Base-by-base conservation (phyloP, 805 yeast species). In the Jamesozyma hellenica region DNA sequence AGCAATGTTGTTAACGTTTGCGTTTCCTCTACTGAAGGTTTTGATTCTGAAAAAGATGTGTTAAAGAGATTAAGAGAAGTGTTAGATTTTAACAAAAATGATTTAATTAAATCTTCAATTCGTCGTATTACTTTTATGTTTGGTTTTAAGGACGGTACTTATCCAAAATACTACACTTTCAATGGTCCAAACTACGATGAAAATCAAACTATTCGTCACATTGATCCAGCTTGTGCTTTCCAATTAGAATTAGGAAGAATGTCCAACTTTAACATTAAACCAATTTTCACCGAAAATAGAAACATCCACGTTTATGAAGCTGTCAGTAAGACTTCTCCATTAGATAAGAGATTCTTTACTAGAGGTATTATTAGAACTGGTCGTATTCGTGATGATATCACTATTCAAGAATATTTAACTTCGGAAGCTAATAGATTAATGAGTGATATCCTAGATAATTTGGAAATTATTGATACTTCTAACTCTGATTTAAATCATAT, bases 351-450 rank as follows among this genome's bases (percentile, higher is more conserved):
- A 63, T 92, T 79, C 71, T 92, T 94, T 66, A 88, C 95, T 15
- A 79, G 99, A 67, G 97, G 97, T 67, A 84, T 92, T 47, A 86
- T 92, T 42, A 78, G 98, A 63, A 94, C 98, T 27, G 97, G 96
- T 43, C 79, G 88, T 42, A 82, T 92, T 51, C 78, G 92, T 55
- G 95, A 86, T 56, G 96, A 90, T 55, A 82, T 92, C 45, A 77
- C 94, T 38, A 87, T 92, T 35, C 82, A 90, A 52, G 96, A 90
- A 61, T 92, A 92, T 55, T 74, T 92, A 63, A 90, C 88, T 49
- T 87, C 96, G 12, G 98, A 92, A 67, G 94, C 96, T 17, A 88
- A 92, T 64, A 75, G 96, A 57, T 75, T 92, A 61, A 90, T 92
- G 94, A 77, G 88, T 52, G 96, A 90, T 58, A 88, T 92, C 54